These are phyloP conservation scores for Chaetomium globosum DNA, from an alignment of 2,329 filamentous ascomycete genomes.

Conservation along the genomic window DNA sequence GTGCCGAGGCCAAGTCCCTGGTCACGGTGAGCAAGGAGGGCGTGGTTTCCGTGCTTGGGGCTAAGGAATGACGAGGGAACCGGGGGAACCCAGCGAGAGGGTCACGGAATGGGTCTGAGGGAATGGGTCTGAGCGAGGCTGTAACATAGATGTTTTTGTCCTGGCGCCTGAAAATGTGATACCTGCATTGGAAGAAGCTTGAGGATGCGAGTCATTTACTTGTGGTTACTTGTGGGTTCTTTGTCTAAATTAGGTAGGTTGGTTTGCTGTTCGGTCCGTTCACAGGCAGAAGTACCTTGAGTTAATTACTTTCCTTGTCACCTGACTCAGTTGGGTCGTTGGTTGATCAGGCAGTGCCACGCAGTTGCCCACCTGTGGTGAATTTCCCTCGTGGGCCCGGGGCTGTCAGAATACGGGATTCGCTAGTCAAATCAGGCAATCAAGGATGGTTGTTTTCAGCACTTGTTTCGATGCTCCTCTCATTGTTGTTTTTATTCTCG, in stretches of 20 bases:
- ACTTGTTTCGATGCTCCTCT: no score
- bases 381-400: neutral
- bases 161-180: conserved; percentile 23
- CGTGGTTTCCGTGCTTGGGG: conserved; percentile 69
- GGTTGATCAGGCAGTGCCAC: no score
- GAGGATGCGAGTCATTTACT: no score
- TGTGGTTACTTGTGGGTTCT: no score
- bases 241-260: no score
- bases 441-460: no score
- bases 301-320: neutral
- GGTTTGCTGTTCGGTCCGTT: neutral
- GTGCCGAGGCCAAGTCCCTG: conserved; percentile 70
- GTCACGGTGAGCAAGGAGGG: conserved; percentile 76
- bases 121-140: neutral
- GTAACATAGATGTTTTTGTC: conserved; percentile 12
- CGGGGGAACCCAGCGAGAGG: neutral
- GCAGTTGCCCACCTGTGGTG: no score
- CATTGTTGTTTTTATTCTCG: no score
- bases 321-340: no score
- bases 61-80: conserved; percentile 47
- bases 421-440: no score
- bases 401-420: no score
- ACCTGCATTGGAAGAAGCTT: conserved; percentile 16
- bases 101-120: neutral
- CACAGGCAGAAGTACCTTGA: neutral